Conservation (phyloP, 176 grass and related monocot species). For the Alloteropsis semialata region DNA sequence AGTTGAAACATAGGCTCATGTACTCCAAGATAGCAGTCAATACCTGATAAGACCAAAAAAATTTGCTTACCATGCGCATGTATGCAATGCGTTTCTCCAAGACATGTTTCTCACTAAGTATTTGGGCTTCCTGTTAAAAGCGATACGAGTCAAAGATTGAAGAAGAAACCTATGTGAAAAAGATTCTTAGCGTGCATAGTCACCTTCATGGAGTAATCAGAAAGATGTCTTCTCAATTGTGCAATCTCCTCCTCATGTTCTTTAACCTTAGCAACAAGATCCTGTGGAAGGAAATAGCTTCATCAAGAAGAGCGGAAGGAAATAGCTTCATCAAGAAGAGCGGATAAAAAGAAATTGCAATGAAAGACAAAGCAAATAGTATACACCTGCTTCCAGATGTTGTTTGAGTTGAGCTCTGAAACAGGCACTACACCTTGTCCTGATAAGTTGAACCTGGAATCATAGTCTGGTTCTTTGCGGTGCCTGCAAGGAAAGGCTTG, state of each 20-base stretch:
- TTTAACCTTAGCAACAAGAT: slow-evolving; percentile 78
- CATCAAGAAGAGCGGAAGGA: slow-evolving; percentile 8
- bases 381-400: slow-evolving; percentile 81
- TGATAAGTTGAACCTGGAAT: slow-evolving; percentile 56
- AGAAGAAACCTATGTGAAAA: not conserved
- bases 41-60: not conserved
- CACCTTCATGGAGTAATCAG: slow-evolving; percentile 86
- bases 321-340: slow-evolving; percentile 20
- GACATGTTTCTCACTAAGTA: slow-evolving; percentile 83
- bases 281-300: slow-evolving; percentile 38
- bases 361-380: not conserved
- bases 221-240: slow-evolving; percentile 79
- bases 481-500: slow-evolving; percentile 41
- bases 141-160: not conserved
- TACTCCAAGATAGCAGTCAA: not conserved
- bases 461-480: slow-evolving; percentile 62
- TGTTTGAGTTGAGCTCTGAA: slow-evolving; percentile 55
- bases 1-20: not conserved
- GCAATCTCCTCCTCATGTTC: slow-evolving; percentile 91
- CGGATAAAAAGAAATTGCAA: not conserved
- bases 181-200: not conserved
- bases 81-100: slow-evolving; percentile 93
- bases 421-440: slow-evolving; percentile 43
- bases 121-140: slow-evolving; percentile 76
- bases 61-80: slow-evolving; percentile 78